Evolutionary conservation across 495 filamentous ascomycete genomes (phyloP).

Genomic region (Penicillium mononematosum): DNA sequence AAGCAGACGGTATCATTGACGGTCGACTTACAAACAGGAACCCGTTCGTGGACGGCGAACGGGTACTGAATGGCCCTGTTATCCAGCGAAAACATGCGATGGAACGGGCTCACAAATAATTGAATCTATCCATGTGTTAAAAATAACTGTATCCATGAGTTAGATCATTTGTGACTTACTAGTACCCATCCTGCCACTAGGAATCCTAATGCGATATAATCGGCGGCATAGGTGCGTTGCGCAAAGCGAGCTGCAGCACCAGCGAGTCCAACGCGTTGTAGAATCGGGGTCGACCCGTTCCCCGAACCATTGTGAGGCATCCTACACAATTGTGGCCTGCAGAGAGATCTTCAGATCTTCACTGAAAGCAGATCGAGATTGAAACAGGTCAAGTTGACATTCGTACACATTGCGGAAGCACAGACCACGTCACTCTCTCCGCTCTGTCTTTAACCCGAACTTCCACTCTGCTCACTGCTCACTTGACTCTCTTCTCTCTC

Average conservation of each 20-base stretch:
- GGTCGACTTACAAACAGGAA: slow-evolving; percentile 63
- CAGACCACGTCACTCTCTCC: slow-evolving; percentile 11
- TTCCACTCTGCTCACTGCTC: background rate
- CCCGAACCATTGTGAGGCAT: slow-evolving; percentile 38
- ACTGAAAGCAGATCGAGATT: slow-evolving; percentile 1
- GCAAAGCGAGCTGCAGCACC: slow-evolving; percentile 46
- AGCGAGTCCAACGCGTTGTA: slow-evolving; percentile 33
- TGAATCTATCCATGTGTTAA: slow-evolving; percentile 50
- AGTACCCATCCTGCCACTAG: slow-evolving; percentile 66
- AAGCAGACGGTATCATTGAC: background rate
- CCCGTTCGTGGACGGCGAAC: slow-evolving; percentile 79
- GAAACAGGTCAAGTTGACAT: background rate
- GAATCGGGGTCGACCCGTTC: slow-evolving; percentile 28
- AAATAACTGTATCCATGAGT: background rate
- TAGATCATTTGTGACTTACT: slow-evolving; percentile 39
- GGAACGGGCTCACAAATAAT: slow-evolving; percentile 78
- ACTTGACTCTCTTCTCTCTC: background rate
- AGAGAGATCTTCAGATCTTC: background rate
- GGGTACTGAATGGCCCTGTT: slow-evolving; percentile 83
- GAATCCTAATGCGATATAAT: slow-evolving; percentile 76
- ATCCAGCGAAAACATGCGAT: slow-evolving; percentile 72
- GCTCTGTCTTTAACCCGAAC: background rate
- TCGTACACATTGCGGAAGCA: slow-evolving; percentile 11
- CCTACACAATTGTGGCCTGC: background rate
- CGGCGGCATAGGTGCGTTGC: slow-evolving; percentile 76